phyloP scores from a whole-genome alignment of 2,329 filamentous ascomycete genomes.

The Hansfordia pulvinata region DNA sequence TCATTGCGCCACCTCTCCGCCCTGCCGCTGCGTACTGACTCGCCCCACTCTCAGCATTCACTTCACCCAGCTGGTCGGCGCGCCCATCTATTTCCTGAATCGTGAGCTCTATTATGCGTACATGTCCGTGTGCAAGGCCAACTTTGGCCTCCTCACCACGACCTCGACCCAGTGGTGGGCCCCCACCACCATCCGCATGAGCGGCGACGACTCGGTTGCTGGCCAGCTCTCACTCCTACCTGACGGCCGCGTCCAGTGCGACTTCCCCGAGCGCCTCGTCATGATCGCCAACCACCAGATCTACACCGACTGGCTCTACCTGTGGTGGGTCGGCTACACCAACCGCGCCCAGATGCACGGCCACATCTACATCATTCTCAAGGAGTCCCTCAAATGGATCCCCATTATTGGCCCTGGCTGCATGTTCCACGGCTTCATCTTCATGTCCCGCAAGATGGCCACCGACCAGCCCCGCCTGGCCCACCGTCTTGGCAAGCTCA shows the following conservation, averaged over 20 bases:
- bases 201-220: slow-evolving; percentile 67
- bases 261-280: slow-evolving; percentile 69
- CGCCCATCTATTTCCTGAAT: slow-evolving; percentile 63
- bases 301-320: slow-evolving; percentile 84
- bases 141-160: slow-evolving; percentile 65
- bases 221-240: slow-evolving; percentile 57
- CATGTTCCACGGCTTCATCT: slow-evolving; percentile 82
- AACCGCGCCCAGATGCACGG: slow-evolving; percentile 64
- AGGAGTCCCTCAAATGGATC: slow-evolving; percentile 72
- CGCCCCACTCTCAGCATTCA: slow-evolving; percentile 34
- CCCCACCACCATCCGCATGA: slow-evolving; percentile 71
- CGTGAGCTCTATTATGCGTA: slow-evolving; percentile 71
- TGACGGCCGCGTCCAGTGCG: slow-evolving; percentile 63
- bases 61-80: slow-evolving; percentile 61
- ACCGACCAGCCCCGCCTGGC: slow-evolving; percentile 65
- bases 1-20: slow-evolving; percentile 1
- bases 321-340: slow-evolving; percentile 90
- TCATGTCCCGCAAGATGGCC: slow-evolving; percentile 81
- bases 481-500: slow-evolving; percentile 58
- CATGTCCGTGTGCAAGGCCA: slow-evolving; percentile 78
- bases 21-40: slow-evolving; percentile 1
- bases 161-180: slow-evolving; percentile 79
- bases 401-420: slow-evolving; percentile 71
- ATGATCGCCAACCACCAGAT: slow-evolving; percentile 86
- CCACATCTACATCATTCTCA: slow-evolving; percentile 80